A percentile compares a stretch with the other conserved stretches of the same genome.
phyloP scores from a whole-genome alignment of 2,329 filamentous ascomycete genomes.

The Hysterium pulicare region DNA sequence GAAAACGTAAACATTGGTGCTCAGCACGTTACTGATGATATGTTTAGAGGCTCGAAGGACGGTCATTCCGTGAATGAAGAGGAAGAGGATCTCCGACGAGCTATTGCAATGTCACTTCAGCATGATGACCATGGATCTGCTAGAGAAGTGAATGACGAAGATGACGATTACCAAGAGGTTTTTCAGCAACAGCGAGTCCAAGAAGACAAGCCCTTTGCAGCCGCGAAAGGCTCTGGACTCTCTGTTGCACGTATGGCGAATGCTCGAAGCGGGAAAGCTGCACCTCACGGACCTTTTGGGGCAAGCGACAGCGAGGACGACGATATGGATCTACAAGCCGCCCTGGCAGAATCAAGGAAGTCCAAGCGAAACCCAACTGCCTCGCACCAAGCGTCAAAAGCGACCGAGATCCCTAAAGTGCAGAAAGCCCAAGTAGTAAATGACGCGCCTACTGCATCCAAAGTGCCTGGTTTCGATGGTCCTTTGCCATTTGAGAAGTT shows the following conservation, averaged over 20 bases:
- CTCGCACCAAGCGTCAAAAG: conserved; percentile 31
- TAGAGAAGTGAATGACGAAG: conserved; percentile 49
- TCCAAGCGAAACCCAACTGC: conserved; percentile 32
- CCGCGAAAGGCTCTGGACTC: conserved; percentile 44
- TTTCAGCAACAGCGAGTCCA: conserved; percentile 46
- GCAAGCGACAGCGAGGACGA: conserved; percentile 66
- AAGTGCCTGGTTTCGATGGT: conserved; percentile 65
- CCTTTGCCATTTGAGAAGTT: conserved; percentile 85
- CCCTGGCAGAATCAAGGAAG: conserved; percentile 68
- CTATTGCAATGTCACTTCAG: conserved; percentile 79
- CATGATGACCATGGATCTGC: conserved; percentile 50
- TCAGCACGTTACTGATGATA: conserved; percentile 52
- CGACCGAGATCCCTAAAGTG: conserved; percentile 4
- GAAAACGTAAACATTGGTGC: conserved; percentile 39
- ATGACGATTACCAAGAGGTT: conserved; percentile 44
- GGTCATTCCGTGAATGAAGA: conserved; percentile 52
- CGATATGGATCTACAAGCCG: conserved; percentile 70
- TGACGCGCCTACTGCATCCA: conserved; percentile 47
- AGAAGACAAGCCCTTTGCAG: conserved; percentile 40
- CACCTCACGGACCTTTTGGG: conserved; percentile 29
- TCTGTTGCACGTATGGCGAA: conserved; percentile 74
- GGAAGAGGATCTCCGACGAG: conserved; percentile 73
- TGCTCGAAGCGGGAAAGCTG: conserved; percentile 61
- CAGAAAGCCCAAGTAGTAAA: too few species aligned
- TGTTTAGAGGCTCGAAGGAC: conserved; percentile 52